Base-by-base conservation (phyloP, 768 basidiomycete genomes). In the Plicaturopsis crispa region DNA sequence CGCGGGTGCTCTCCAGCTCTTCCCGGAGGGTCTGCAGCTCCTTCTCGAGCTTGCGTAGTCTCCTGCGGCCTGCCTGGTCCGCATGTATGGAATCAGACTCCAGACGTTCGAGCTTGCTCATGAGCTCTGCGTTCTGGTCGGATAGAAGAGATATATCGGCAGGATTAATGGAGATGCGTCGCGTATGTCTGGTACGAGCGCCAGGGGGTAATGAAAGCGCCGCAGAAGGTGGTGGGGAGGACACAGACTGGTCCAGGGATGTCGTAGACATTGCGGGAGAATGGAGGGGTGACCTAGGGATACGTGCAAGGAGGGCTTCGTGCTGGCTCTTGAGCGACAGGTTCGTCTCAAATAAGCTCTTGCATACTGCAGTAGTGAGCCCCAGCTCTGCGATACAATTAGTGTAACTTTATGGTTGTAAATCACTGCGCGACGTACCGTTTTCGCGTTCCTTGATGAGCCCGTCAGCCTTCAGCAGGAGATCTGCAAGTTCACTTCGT, bases 101-200 rank as follows among this genome's bases (percentile, higher is more conserved):
- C 7, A 92, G 69, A 43, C 72, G 70, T 57, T 89, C 82, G 4
- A 92, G 68, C 46, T 87, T 86, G 18, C 69, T 60, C 4, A 85
- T 60, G 12, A 92, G 77, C 45, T 91, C 86, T 0, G 80, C 76
- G 49, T 92, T 92, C 59, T 92, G 87, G 50, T 87, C 84, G 1
- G 84, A 73, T 31, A 91, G 73, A 5, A 73, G 65, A 3, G 78
- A 73, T 19, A 91, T 68, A 41, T 88, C 85, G 12, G 71, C 61
- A 2, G 78, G 76, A 3, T 80, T 77, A 39, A 84, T 72, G 32
- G 83, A 78, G 31, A 83, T 69, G 35, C 73, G 69, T 28, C 52
- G 49, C 30, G 41, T 47, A 38, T 51, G 56, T 40, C 37, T 33
- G 58, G 48, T 35, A 42, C 34, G 22, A 49, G 48, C n/a, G 44